Evolutionary conservation across 2,329 filamentous ascomycete genomes (phyloP).

Genomic region (Hypoxylon sp.): DNA sequence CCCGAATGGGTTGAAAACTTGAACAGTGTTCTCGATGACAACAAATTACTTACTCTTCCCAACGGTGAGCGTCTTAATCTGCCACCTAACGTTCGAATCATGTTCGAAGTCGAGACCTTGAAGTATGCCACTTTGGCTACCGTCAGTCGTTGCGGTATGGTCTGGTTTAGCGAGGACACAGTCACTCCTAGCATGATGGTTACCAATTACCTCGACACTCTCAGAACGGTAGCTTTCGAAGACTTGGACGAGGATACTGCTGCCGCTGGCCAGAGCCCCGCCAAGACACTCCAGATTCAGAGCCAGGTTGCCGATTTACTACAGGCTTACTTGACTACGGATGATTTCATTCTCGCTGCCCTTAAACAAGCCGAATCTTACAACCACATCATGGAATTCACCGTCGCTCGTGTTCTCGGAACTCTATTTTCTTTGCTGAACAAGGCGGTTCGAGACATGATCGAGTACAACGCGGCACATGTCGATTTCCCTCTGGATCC

Average conservation of each 20-base stretch:
- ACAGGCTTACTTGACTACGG: constrained; percentile 78
- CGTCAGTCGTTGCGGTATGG: constrained; percentile 99
- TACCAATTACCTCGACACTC: constrained; percentile 85
- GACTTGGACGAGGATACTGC: constrained; percentile 94
- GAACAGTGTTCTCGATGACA: constrained; percentile 99
- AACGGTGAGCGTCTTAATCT: constrained; percentile 98
- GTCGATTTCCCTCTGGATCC: constrained; percentile 92
- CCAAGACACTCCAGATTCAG: constrained; percentile 84
- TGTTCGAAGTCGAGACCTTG: constrained; percentile 99
- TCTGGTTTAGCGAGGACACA: constrained; percentile 99
- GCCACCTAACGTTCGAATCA: constrained; percentile 94
- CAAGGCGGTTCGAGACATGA: constrained; percentile 89
- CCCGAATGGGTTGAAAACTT: constrained; percentile 99
- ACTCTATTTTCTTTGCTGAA: constrained; percentile 96
- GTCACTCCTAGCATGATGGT: constrained; percentile 95
- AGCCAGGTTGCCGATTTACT: constrained; percentile 83
- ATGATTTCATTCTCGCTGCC: constrained; percentile 84
- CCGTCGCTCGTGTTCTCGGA: constrained; percentile 87
- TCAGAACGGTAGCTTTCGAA: constrained; percentile 88
- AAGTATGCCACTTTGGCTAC: constrained; percentile 98
- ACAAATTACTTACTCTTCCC: constrained; percentile 95
- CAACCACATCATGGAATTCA: constrained; percentile 99
- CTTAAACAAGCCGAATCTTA: constrained; percentile 81
- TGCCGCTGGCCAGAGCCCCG: constrained; percentile 78
- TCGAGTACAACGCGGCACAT: constrained; percentile 97